These are phyloP conservation scores for Chaetoscypha palmicola DNA, from an alignment of 2,329 filamentous ascomycete species.

Conservation along the genomic window DNA sequence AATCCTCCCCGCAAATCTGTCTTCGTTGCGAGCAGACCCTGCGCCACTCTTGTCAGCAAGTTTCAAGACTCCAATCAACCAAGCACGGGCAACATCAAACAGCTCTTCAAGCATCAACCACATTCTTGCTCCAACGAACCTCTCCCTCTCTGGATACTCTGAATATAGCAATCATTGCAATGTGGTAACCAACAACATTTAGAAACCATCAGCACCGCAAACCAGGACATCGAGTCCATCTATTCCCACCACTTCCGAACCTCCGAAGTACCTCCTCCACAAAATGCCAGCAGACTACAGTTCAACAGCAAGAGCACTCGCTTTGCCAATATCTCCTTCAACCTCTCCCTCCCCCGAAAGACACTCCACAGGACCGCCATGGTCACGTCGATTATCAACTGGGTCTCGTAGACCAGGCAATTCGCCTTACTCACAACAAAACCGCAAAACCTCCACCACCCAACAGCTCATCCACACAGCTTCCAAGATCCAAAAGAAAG, in stretches of 20 bases:
- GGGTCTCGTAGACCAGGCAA: slow-evolving; percentile 27
- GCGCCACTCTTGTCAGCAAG: background rate
- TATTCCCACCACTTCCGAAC: slow-evolving; percentile 12
- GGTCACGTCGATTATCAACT: slow-evolving; percentile 40
- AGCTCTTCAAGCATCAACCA: background rate
- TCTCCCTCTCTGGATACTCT: background rate
- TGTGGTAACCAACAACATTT: background rate
- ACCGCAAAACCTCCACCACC: slow-evolving; percentile 26
- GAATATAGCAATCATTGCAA: background rate
- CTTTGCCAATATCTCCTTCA: slow-evolving; percentile 37
- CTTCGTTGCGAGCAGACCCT: background rate
- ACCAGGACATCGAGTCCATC: background rate
- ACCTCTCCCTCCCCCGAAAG: slow-evolving; percentile 39
- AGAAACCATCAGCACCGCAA: background rate
- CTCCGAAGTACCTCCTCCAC: slow-evolving; percentile 1
- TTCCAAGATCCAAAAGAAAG: slow-evolving; percentile 43
- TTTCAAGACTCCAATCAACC: background rate
- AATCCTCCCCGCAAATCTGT: background rate
- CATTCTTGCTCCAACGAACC: background rate
- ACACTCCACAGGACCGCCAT: slow-evolving; percentile 39
- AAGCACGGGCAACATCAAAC: slow-evolving; percentile 1
- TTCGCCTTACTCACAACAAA: slow-evolving; percentile 19
- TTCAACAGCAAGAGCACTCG: slow-evolving; percentile 43
- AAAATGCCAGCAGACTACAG: slow-evolving; percentile 47
- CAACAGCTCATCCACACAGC: slow-evolving; percentile 42